phyloP scores from a whole-genome alignment of 306 rosid species.

The Quercus bicolor region DNA sequence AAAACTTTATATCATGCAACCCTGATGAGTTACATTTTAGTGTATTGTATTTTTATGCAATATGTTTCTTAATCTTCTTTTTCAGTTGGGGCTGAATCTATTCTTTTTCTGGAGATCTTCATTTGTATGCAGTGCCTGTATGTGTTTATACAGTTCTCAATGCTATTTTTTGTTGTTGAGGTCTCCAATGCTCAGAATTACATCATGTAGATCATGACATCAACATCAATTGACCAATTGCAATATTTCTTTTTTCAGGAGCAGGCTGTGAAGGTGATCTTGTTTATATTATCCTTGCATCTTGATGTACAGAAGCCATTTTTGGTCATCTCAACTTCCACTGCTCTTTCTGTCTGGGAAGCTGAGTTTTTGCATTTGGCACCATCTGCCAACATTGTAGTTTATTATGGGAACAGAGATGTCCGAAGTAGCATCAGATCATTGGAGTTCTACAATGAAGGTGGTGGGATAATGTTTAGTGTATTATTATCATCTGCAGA shows the following conservation, averaged over 20 bases:
- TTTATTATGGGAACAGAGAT: conserved; percentile 36
- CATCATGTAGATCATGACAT: neutral
- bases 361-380: conserved; percentile 36
- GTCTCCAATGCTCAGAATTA: neutral
- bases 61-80: neutral
- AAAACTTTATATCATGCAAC: neutral
- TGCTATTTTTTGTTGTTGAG: neutral
- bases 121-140: neutral
- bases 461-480: conserved; percentile 27
- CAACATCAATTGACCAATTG: neutral
- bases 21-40: neutral
- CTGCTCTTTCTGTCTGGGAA: conserved; percentile 40
- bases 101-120: neutral
- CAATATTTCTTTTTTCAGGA: conserved; percentile 25
- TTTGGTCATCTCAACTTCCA: conserved; percentile 37
- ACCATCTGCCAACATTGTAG: conserved; percentile 40
- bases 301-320: conserved; percentile 30
- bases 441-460: conserved; percentile 36
- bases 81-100: no score
- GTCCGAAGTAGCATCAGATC: conserved; percentile 33
- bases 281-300: conserved; percentile 34
- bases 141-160: neutral
- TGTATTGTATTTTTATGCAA: neutral
- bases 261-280: conserved; percentile 38
- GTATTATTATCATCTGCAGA: conserved; percentile 38